A percentile compares a stretch with the other conserved stretches of the same genome.
These are phyloP conservation scores for Pseudocohnilembus persalinus DNA, from an alignment of 169 alveolate genomes.

Conservation along the genomic window DNA sequence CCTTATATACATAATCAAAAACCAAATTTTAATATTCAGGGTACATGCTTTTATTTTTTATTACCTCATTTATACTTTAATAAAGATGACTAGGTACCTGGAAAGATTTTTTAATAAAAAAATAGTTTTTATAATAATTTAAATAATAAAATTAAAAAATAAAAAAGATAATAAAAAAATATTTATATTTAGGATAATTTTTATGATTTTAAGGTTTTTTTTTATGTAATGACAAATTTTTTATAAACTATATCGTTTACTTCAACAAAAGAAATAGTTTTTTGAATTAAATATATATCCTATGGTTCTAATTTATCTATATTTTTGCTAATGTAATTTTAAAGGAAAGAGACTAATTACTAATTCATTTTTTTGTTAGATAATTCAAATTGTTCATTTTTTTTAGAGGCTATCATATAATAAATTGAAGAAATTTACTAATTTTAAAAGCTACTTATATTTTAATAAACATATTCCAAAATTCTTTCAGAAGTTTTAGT, in stretches of 20 bases:
- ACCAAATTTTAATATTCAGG: neutral
- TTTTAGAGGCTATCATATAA: neutral
- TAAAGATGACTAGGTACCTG: neutral
- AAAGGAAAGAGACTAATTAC: neutral
- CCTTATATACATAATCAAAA: neutral
- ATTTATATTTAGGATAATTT: too few species aligned
- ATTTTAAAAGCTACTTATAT: too few species aligned
- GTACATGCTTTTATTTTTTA: neutral
- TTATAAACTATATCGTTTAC: neutral
- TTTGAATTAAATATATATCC: too few species aligned
- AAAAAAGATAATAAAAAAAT: too few species aligned
- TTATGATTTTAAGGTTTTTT: too few species aligned
- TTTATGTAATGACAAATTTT: too few species aligned
- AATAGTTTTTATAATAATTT: neutral
- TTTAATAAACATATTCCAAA: too few species aligned
- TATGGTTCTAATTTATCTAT: neutral
- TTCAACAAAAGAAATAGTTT: neutral
- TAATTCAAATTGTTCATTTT: neutral
- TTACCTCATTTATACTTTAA: neutral
- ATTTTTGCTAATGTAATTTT: neutral
- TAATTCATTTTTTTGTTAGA: too few species aligned
- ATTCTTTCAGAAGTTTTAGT: too few species aligned
- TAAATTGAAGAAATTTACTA: neutral
- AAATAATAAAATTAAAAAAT: too few species aligned
- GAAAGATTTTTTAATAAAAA: too few species aligned